Conservation (phyloP, 768 basidiomycete species). For the Rossbeevera mucosa region DNA sequence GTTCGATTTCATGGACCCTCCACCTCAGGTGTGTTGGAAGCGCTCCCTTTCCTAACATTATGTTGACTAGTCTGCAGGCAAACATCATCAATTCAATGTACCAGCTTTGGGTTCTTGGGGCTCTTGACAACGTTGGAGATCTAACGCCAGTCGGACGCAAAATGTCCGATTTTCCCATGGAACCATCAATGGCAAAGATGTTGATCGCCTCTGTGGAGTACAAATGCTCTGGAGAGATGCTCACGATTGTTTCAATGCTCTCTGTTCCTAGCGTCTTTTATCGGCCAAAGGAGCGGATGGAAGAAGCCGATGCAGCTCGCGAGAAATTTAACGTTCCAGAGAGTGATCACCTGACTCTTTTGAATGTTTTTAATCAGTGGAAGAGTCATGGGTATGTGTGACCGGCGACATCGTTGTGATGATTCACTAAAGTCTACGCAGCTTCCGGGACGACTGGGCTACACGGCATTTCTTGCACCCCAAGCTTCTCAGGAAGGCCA, state of each 20-base stretch:
- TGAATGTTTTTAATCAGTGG: constrained; percentile 99
- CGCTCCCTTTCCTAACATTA: not conserved
- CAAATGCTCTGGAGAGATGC: constrained; percentile 90
- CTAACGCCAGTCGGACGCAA: constrained; percentile 87
- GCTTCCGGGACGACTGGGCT: constrained; percentile 91
- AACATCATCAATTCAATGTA: constrained; percentile 99
- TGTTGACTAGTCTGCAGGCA: constrained; percentile 44
- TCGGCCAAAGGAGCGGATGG: constrained; percentile 93
- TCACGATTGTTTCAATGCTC: constrained; percentile 98
- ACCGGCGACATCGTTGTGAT: not conserved
- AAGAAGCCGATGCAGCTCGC: constrained; percentile 94
- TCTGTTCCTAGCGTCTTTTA: constrained; percentile 98
- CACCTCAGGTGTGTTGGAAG: constrained; percentile 69
- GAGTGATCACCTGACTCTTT: constrained; percentile 90
- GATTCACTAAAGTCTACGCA: constrained; percentile 27
- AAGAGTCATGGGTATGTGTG: constrained; percentile 80
- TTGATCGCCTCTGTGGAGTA: constrained; percentile 87
- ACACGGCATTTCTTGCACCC: constrained; percentile 96
- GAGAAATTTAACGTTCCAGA: constrained; percentile 99
- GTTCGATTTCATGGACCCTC: constrained; percentile 99
- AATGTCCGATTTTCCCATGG: constrained; percentile 99
- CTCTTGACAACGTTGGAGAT: constrained; percentile 96
- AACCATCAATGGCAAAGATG: constrained; percentile 99
- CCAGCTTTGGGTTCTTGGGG: constrained; percentile 98
- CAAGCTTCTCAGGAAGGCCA: constrained; percentile 88